Conservation (phyloP, 2,329 filamentous ascomycete species). For the Beauveria asiatica region DNA sequence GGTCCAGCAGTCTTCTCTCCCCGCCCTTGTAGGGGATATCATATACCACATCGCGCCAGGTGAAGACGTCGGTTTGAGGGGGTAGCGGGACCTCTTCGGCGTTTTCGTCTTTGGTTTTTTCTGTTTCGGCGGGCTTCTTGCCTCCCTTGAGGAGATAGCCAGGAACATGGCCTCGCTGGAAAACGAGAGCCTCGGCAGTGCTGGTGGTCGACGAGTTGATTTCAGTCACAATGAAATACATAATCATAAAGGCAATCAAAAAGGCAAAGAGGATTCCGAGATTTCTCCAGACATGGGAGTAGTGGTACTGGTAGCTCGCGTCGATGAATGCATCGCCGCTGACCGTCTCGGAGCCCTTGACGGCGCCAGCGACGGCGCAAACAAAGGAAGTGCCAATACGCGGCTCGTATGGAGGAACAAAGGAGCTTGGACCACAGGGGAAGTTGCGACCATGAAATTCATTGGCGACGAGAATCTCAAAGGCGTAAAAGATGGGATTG, state of each 20-base stretch:
- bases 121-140: conserved; percentile 17
- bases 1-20: conserved; percentile 61
- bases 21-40: conserved; percentile 65
- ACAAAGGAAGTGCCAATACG: conserved; percentile 38
- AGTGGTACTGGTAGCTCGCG: conserved; percentile 46
- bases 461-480: conserved; percentile 64
- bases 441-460: conserved; percentile 56
- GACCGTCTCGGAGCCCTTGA: conserved; percentile 43
- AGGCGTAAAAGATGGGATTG: conserved; percentile 65
- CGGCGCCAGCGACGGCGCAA: conserved; percentile 45
- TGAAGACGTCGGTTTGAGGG: conserved; percentile 55
- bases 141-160: conserved; percentile 27
- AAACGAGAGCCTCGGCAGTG: conserved; percentile 62
- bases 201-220: conserved; percentile 54
- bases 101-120: conserved; percentile 22
- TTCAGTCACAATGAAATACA: conserved; percentile 58
- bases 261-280: conserved; percentile 60
- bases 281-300: conserved; percentile 56
- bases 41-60: conserved; percentile 70
- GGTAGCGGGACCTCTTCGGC: conserved; percentile 11
- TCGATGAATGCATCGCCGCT: conserved; percentile 54
- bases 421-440: conserved; percentile 40
- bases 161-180: conserved; percentile 47
- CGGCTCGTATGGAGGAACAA: conserved; percentile 37
- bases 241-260: conserved; percentile 51